phyloP scores from a whole-genome alignment of 2,329 filamentous ascomycete genomes.

The Monosporascus cannonballus region DNA sequence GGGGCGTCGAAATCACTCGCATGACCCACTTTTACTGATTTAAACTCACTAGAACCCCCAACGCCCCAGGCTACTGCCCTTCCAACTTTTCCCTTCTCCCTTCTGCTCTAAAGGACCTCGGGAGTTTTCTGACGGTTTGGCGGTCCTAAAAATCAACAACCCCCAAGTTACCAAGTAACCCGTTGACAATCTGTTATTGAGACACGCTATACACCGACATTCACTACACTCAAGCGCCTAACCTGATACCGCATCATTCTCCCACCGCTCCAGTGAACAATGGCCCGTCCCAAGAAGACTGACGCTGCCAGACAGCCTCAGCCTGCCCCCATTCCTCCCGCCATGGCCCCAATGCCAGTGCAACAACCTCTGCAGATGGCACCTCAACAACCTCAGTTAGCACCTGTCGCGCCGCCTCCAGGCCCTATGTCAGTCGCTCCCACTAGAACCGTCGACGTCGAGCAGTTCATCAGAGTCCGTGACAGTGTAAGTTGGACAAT shows the following conservation, averaged over 20 bases:
- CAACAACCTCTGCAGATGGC: slow-evolving; percentile 11
- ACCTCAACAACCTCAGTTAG: slow-evolving; percentile 8
- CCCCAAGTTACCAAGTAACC: background rate
- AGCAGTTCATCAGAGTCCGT: slow-evolving; percentile 73
- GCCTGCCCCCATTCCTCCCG: slow-evolving; percentile 27
- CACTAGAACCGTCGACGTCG: slow-evolving; percentile 50
- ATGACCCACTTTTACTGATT: background rate
- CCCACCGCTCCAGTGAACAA: slow-evolving; percentile 15
- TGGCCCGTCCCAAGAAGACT: slow-evolving; percentile 35
- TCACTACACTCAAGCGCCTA: background rate
- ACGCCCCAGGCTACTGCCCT: background rate
- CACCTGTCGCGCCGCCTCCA: slow-evolving; percentile 15
- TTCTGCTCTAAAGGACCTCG: background rate
- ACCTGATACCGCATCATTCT: background rate
- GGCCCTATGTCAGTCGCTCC: slow-evolving; percentile 10
- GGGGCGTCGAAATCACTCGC: background rate
- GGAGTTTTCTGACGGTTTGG: background rate
- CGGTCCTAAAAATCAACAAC: background rate
- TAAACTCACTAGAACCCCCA: background rate
- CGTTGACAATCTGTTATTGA: background rate
- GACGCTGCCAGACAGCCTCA: slow-evolving; percentile 32
- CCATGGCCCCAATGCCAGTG: slow-evolving; percentile 32
- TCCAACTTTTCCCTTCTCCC: background rate
- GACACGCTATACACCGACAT: too few species aligned
- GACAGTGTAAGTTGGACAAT: slow-evolving; percentile 63